These are phyloP conservation scores for Magnaporthales sp. DNA, from an alignment of 2,329 filamentous ascomycete genomes.

Conservation along the genomic window DNA sequence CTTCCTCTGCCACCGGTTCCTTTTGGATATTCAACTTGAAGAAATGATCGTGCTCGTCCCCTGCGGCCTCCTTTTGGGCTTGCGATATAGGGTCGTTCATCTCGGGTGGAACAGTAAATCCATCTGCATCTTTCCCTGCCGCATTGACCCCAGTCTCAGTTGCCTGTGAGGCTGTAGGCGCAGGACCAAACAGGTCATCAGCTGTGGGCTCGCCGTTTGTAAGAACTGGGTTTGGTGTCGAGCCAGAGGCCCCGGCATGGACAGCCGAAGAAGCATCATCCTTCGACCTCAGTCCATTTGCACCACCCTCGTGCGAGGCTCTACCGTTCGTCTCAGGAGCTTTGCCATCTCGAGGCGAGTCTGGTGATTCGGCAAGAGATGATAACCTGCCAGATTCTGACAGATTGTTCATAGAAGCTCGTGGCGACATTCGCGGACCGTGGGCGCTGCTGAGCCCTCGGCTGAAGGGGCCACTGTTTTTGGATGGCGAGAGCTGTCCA, in stretches of 20 bases:
- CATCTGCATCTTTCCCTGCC: slow-evolving; percentile 60
- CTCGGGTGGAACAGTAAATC: slow-evolving; percentile 62
- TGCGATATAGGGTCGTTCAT: slow-evolving; percentile 60
- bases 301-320: slow-evolving; percentile 28
- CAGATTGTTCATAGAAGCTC: slow-evolving; percentile 50
- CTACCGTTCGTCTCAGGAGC: slow-evolving; percentile 22
- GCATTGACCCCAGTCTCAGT: slow-evolving; percentile 17
- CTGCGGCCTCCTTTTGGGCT: slow-evolving; percentile 58
- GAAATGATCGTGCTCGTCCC: slow-evolving; percentile 52
- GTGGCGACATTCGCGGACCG: slow-evolving; percentile 46
- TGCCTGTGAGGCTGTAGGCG: slow-evolving; percentile 38
- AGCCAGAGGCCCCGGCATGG: slow-evolving; percentile 13
- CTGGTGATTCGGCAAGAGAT: slow-evolving; percentile 48
- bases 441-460: slow-evolving; percentile 56
- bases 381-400: slow-evolving; percentile 44
- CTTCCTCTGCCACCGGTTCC: slow-evolving; percentile 68
- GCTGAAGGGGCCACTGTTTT: slow-evolving; percentile 43
- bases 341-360: slow-evolving; percentile 21
- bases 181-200: slow-evolving; percentile 41
- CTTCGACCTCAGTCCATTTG: slow-evolving; percentile 30
- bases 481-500: slow-evolving; percentile 46
- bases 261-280: slow-evolving; percentile 10
- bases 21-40: slow-evolving; percentile 78
- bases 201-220: slow-evolving; percentile 35
- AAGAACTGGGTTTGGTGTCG: slow-evolving; percentile 16